Evolutionary conservation across 169 alveolate genomes (phyloP).

Genomic region (Cryptosporidium meleagridis): DNA sequence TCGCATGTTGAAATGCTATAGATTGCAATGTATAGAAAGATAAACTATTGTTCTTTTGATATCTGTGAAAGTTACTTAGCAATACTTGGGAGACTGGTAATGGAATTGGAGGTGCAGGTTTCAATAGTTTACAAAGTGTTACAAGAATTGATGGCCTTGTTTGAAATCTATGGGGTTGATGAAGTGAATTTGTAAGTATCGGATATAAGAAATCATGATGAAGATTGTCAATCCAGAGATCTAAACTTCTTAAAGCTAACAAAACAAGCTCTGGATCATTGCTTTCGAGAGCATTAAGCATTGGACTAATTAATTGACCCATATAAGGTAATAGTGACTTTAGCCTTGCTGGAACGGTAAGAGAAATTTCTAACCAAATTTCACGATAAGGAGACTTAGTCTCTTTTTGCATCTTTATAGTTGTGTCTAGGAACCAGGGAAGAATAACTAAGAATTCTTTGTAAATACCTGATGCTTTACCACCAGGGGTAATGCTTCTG

Average conservation of each 20-base stretch:
- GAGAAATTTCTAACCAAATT: slow-evolving; percentile 64
- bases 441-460: slow-evolving; percentile 54
- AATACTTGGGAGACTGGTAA: slow-evolving; percentile 58
- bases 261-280: slow-evolving; percentile 74
- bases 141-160: slow-evolving; percentile 69
- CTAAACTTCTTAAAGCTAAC: slow-evolving; percentile 78
- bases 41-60: slow-evolving; percentile 26
- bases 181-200: slow-evolving; percentile 70
- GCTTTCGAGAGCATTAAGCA: slow-evolving; percentile 70
- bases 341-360: slow-evolving; percentile 70
- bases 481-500: slow-evolving; percentile 75
- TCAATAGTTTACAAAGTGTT: slow-evolving; percentile 53
- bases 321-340: slow-evolving; percentile 71
- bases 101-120: slow-evolving; percentile 74
- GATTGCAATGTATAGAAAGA: slow-evolving; percentile 63
- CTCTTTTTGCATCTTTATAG: slow-evolving; percentile 56
- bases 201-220: slow-evolving; percentile 81
- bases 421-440: slow-evolving; percentile 72
- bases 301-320: slow-evolving; percentile 66
- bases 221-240: slow-evolving; percentile 80
- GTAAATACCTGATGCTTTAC: slow-evolving; percentile 72
- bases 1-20: slow-evolving; percentile 70
- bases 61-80: slow-evolving; percentile 35
- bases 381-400: slow-evolving; percentile 60
- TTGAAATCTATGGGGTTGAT: slow-evolving; percentile 65